Evolutionary conservation across 768 basidiomycete species (phyloP), one percentile per base, ranked within the genome.

Genomic region (Tylopilus balloui): DNA sequence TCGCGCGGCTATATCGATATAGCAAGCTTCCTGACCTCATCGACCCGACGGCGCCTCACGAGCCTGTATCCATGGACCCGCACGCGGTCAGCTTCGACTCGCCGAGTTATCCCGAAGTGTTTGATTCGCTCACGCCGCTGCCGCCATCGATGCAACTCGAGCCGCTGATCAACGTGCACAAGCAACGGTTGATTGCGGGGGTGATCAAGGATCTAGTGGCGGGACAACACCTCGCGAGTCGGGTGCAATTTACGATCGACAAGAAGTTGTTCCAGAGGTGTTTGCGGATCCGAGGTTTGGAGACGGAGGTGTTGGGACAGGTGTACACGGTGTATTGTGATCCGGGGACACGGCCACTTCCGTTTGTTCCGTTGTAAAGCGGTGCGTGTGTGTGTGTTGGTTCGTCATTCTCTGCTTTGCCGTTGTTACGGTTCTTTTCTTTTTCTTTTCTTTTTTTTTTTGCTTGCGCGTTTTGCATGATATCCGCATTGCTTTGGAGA

Each of bases 111-210:
- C 87, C 89, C 0, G 87, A 90, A 52, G 86, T 91, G 23, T 92
- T 92, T 65, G 74, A 81, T 1, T 74, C 82, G 12, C 76, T 92
- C 6, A 75, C 81, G 3, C 78, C 84, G 8, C 78, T 92, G 4
- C 90, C 89, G 0, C 62, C 80, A 1, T 78, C 79, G n/a, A 88
- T 91, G 74, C 80, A 84, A 52, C 77, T 92, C 24, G 88, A 92
- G 58, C 88, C 90, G 4, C 68, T 92, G 50, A 88, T 92, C 69
- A 92, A 91, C 62, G 84, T 92, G 6, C 88, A 92, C 67, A 92
- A 92, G 67, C 90, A 92, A 62, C 80, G 90, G 29, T 69, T 84
- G 56, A 86, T 89, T 45, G 88, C 90, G 10, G 78, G 78, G 14
- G 83, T 88, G 35, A 87, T 92, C 70, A 89, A 90, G 64, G 77